Conservation (phyloP, 1,139 yeast genomes). For the Magnusiomyces tetraspermus region DNA sequence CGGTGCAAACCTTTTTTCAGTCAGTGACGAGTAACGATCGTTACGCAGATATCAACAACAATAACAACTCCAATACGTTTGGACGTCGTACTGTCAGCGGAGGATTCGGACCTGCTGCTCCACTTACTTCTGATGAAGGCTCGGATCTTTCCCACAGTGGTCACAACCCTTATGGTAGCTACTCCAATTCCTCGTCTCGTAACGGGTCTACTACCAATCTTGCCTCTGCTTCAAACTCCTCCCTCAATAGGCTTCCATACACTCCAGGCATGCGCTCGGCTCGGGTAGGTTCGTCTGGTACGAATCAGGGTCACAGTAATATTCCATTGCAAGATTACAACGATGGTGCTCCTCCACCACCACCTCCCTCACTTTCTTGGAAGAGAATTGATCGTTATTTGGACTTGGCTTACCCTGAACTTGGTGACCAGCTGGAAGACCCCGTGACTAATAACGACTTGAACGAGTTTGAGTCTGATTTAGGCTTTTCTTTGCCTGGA, state of each 20-base stretch:
- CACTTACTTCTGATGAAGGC: conserved; percentile 12
- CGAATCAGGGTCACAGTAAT: conserved; percentile 26
- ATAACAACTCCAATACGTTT: conserved; percentile 2
- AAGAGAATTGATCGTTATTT: conserved; percentile 63
- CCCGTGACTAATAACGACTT: conserved; percentile 70
- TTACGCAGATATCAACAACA: conserved; percentile 40
- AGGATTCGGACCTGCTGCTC: conserved; percentile 15
- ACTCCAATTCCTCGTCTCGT: conserved; percentile 16
- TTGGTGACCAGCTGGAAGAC: conserved; percentile 58
- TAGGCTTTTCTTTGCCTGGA: conserved; percentile 55
- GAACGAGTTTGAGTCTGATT: conserved; percentile 65
- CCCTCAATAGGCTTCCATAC: conserved; percentile 26
- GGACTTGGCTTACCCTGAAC: conserved; percentile 71
- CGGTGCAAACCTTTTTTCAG: conserved; percentile 43
- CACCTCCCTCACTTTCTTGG: conserved; percentile 65
- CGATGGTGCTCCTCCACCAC: conserved; percentile 54
- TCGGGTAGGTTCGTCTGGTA: conserved; percentile 22
- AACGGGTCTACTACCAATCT: conserved; percentile 17
- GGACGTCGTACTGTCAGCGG: conserved; percentile 14
- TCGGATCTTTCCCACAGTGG: neutral
- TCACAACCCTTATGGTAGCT: conserved; percentile 9
- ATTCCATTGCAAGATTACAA: conserved; percentile 42
- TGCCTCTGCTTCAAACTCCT: conserved; percentile 24
- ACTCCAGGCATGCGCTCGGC: conserved; percentile 33
- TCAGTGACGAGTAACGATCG: conserved; percentile 57